Evolutionary conservation across 2,329 filamentous ascomycete species (phyloP).

Genomic region (Cercospora citrullina): DNA sequence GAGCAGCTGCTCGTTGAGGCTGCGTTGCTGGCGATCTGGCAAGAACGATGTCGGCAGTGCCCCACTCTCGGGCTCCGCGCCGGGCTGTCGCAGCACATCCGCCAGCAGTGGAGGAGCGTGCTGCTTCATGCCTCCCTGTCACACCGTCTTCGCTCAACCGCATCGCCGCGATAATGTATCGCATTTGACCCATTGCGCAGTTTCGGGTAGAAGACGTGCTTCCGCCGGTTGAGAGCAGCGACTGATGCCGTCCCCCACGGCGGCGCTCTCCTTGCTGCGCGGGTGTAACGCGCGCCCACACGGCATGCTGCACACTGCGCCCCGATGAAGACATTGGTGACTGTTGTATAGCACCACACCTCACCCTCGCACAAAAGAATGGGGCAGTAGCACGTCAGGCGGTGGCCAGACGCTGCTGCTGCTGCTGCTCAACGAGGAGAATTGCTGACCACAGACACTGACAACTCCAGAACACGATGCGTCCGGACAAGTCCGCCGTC

Average conservation of each 20-base stretch:
- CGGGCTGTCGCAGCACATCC: not conserved
- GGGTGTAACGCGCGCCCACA: not conserved
- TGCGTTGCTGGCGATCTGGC: constrained; percentile 8
- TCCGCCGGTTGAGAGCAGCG: not conserved
- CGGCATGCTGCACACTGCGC: not conserved
- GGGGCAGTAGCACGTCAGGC: not conserved
- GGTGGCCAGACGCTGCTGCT: not conserved
- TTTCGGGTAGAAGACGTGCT: constrained; percentile 2
- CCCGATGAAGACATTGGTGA: not conserved
- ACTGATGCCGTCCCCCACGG: not conserved
- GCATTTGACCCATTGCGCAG: constrained; percentile 12
- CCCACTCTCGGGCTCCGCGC: not conserved
- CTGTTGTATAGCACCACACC: not conserved
- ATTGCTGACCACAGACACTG: not conserved
- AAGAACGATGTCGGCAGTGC: not conserved
- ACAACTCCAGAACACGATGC: not conserved
- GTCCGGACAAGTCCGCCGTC: constrained; percentile 3
- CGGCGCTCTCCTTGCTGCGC: not conserved
- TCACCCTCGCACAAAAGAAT: not conserved
- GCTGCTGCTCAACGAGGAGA: not conserved
- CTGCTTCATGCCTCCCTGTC: constrained; percentile 4
- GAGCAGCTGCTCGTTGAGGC: constrained; percentile 4
- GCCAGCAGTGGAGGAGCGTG: not conserved
- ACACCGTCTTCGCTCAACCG: constrained; percentile 9
- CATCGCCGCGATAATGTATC: constrained; percentile 5